Evolutionary conservation across 305 asterid species (phyloP), one percentile per base, ranked within the genome.

Genomic region (Fraxinus baroniana): DNA sequence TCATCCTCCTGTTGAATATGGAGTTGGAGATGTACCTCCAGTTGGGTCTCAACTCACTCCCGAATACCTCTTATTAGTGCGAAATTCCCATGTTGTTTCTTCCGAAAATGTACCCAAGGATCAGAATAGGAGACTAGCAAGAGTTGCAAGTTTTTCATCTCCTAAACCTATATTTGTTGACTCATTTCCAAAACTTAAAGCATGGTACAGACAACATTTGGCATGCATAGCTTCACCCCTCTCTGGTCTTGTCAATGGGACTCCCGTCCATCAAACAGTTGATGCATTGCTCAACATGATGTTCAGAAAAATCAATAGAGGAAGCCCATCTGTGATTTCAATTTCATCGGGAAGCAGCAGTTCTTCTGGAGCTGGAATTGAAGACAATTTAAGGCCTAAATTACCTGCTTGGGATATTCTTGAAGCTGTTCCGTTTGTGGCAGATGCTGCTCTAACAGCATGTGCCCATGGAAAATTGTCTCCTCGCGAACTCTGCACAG

Each of bases 381-480:
- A 96, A 70, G 98, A 94, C 78, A 79, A 82, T 83, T 80, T 89
- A 28, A 91, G 95, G 91, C 97, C 98, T 46, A 92, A 89, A 39
- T 85, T 96, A 74, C 98, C 98, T 18, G 99, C 99, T 86, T 96
- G 99, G 99, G 97, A 96, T 85, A 88, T 96, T 78, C 99, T 96
- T 5, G 98, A 94, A 89, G 99, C 99, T 10, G 98, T 96, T 75
- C 98, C 98, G 33, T 94, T 96, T 62, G 99, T 94, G 62, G 98
- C 91, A 39, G 98, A 94, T 88, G 99, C 99, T 83, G 98, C 99
- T 84, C 87, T 96, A 52, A 92, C 98, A 2, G 98, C 97, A 2
- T 96, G 99, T 79, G 97, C 98, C 37, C 98, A 96, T 83, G 98
- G 95, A 76, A 91, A 86, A 84, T 85, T 94, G 82, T 93, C 99